Evolutionary conservation across 495 filamentous ascomycete species (phyloP), one percentile per base, ranked within the genome.

Genomic region (Tirmania nivea): DNA sequence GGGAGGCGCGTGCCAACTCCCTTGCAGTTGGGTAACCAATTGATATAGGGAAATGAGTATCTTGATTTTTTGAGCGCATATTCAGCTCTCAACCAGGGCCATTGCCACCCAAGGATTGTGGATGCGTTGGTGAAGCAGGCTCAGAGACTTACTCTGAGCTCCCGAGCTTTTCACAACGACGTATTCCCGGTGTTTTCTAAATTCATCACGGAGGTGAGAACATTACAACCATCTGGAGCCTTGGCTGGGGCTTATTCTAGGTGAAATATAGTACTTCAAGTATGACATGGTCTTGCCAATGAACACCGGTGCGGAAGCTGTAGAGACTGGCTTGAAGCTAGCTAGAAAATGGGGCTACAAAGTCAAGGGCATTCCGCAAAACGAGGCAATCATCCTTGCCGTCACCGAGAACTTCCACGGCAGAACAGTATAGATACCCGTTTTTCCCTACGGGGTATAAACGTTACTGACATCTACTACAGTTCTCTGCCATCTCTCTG

Each of bases 221-320:
- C 10, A 34, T 5, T 37, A 8, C 36, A 34, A 11, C 10, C 8
- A 17, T 52, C 14, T 10, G 14, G 35, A 51, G 16, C 54, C n/a
- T 14, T 2, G 21, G 50, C 16, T 35, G 31, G 50, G 9, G 10
- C 20, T 10, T 4, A 14, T 34, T 51, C 8, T 1, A 10, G 20
- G 14, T 20, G 25, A 51, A 8, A 51, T n/a, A 51, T 31, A 64
- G 55, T 79, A 76, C 64, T 94, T 95, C 64, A 89, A 86, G 48
- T 99, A 88, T 68, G 92, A 96, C 66, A 99, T 96, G 90, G 88
- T 94, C 21, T 69, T 99, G 69, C 90, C 90, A 49, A 96, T 99
- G 90, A 96, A 96, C 71, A 99, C 90, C 9, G 90, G 90, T 49
- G 90, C 88, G 34, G 90, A 99, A 70, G 90, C 90, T n/a, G 90